Evolutionary conservation across 2,329 filamentous ascomycete species (phyloP), one percentile per base, ranked within the genome.

Genomic region (Didymella pomorum): DNA sequence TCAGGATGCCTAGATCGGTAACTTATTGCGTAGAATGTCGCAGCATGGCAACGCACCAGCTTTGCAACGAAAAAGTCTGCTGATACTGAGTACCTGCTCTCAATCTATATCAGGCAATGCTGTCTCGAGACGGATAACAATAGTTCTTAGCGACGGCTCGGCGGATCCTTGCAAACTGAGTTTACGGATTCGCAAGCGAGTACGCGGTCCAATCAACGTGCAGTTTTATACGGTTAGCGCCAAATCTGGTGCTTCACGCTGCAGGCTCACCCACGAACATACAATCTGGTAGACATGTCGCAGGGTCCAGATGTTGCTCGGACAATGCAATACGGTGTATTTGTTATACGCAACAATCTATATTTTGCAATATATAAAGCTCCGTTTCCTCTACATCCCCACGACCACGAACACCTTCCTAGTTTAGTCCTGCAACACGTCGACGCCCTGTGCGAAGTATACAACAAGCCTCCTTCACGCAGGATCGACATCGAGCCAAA

Each of bases 171-270:
- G 51, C 7, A 21, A 4, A 16, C 7, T 20, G 8, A 2, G 14
- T 16, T 45, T 58, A 45, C 56, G 50, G 18, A 26, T 46, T 23
- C 45, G 45, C 33, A 54, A 58, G 50, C 56, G 56, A 58, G 33
- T 58, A 58, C 56, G 56, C 12, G 11, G 23, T 6, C 51, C 51
- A 53, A 53, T 53, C 51, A 53, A 10, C 23, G 14, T 23, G 16
- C 10, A 16, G 26, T 3, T 9, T n/a, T 18, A 28, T 42, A 33
- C 45, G 44, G 25, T 29, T 53, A 49, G 44, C 49, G 23, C 35
- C 11, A 35, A 10, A 25, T 25, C 7, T 26, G 41, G 21, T 5
- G 8, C 41, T n/a, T n/a, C 3, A n/a, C 26, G 20, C 10, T 29
- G 28, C 47, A 49, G 7, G 44, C 23, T 23, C 18, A 21, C 10